Percentiles rank a stretch among this genome's conserved stretches.
Evolutionary conservation across 106 monocot species (phyloP).

Genomic region (Dioscorea dumetorum): DNA sequence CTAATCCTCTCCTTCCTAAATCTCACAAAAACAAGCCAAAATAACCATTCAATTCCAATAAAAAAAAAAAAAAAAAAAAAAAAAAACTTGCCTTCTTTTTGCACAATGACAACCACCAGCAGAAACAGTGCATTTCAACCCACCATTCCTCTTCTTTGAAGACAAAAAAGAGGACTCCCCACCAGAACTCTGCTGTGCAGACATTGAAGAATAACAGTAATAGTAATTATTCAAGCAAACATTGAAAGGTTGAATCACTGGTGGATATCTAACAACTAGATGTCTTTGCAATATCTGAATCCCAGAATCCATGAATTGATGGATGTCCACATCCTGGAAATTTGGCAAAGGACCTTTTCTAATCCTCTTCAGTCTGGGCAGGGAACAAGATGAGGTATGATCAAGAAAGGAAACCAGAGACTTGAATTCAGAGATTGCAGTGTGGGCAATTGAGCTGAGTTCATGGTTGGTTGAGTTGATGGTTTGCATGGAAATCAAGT

Average conservation of each 20-base stretch:
- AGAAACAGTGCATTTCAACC: slow-evolving; percentile 1
- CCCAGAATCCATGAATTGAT: slow-evolving; percentile 1
- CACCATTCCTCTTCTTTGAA: slow-evolving; percentile 6
- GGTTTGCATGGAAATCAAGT: slow-evolving; percentile 8
- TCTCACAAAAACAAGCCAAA: background rate
- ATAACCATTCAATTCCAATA: background rate
- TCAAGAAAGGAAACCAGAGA: slow-evolving; percentile 13
- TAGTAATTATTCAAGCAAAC: background rate
- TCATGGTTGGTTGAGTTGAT: background rate
- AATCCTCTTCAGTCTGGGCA: slow-evolving; percentile 3
- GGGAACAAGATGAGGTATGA: background rate
- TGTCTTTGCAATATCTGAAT: no score
- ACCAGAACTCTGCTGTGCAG: background rate
- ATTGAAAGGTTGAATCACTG: no score
- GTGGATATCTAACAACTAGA: no score
- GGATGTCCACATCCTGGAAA: background rate
- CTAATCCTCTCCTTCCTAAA: slow-evolving; percentile 14
- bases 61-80: background rate
- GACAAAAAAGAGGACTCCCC: background rate
- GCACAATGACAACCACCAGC: slow-evolving; percentile 21
- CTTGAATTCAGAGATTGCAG: slow-evolving; percentile 9
- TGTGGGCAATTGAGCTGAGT: slow-evolving; percentile 1
- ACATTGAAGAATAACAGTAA: slow-evolving; percentile 6
- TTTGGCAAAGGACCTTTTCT: slow-evolving; percentile 15
- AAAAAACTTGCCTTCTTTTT: slow-evolving; percentile 9